Percentiles rank a stretch among this genome's conserved stretches.
phyloP scores from a whole-genome alignment of 768 basidiomycete genomes.

The Termitomyces sp. region DNA sequence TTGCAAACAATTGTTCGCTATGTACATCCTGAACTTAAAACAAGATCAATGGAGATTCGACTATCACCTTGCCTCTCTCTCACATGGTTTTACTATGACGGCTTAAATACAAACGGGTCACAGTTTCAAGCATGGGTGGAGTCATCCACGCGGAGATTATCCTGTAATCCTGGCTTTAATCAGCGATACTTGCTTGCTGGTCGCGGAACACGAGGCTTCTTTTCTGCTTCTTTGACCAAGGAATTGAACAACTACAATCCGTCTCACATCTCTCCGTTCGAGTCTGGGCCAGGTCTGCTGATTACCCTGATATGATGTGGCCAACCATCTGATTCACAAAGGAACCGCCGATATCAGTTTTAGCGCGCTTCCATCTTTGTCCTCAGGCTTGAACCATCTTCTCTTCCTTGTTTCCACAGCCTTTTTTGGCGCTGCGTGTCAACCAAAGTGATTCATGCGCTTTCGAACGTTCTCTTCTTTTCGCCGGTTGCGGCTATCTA shows the following conservation, averaged over 20 bases:
- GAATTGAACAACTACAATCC: not conserved
- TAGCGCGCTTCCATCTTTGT: slow-evolving; percentile 4
- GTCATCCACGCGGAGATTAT: not conserved
- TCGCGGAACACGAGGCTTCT: slow-evolving; percentile 13
- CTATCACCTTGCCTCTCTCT: not conserved
- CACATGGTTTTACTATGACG: not conserved
- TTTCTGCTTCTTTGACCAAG: slow-evolving; percentile 1
- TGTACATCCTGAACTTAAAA: not conserved
- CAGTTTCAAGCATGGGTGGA: not conserved
- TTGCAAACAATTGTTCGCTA: not conserved
- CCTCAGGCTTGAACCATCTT: slow-evolving; percentile 1
- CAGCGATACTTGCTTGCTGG: not conserved
- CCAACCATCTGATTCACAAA: slow-evolving; percentile 14
- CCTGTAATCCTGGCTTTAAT: not conserved
- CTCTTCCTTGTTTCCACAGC: slow-evolving; percentile 12
- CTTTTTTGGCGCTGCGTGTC: slow-evolving; percentile 5
- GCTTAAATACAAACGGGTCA: not conserved
- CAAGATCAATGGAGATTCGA: not conserved
- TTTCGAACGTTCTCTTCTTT: slow-evolving; percentile 1
- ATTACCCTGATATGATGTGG: slow-evolving; percentile 17
- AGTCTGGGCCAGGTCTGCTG: slow-evolving; percentile 12
- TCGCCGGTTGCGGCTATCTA: slow-evolving; percentile 10
- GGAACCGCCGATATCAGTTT: slow-evolving; percentile 11
- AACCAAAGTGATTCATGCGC: slow-evolving; percentile 3
- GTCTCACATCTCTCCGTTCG: not conserved